Evolutionary conservation across 805 yeast species (phyloP).

Genomic region (Nakazawaea wickerhamii): DNA sequence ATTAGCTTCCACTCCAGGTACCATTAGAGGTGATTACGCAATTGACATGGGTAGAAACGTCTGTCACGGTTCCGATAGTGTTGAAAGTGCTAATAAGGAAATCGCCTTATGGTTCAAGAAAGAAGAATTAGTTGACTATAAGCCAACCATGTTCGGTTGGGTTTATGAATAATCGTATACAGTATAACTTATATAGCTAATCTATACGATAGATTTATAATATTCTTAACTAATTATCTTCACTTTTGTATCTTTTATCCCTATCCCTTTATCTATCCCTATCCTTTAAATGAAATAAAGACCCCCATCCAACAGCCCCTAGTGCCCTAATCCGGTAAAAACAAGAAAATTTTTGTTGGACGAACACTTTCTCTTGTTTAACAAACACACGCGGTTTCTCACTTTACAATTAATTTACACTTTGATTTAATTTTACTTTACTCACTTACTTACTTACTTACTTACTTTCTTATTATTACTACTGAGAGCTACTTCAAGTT

Average conservation of each 20-base stretch:
- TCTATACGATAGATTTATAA: background rate
- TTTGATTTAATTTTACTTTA: too few relatives aligned
- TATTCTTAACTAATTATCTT: background rate
- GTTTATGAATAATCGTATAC: constrained; percentile 70
- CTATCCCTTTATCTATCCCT: background rate
- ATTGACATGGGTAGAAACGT: constrained; percentile 99
- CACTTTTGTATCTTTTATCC: background rate
- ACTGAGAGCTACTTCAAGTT: too few relatives aligned
- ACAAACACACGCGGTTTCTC: too few relatives aligned
- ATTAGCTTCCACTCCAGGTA: constrained; percentile 94
- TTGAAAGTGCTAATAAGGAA: constrained; percentile 95
- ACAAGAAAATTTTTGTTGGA: background rate
- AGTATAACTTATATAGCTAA: background rate
- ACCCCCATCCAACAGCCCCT: too few relatives aligned
- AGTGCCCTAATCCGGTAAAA: background rate
- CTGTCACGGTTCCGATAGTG: constrained; percentile 99
- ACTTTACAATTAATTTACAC: too few relatives aligned
- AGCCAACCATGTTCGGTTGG: constrained; percentile 80
- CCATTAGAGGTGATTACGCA: constrained; percentile 99
- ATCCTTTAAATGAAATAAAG: background rate
- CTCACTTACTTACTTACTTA: too few relatives aligned
- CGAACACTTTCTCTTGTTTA: background rate
- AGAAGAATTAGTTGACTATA: constrained; percentile 93
- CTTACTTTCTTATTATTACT: too few relatives aligned
- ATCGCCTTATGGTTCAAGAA: constrained; percentile 96